phyloP scores from a whole-genome alignment of 768 basidiomycete genomes.

The Russula brevipes region DNA sequence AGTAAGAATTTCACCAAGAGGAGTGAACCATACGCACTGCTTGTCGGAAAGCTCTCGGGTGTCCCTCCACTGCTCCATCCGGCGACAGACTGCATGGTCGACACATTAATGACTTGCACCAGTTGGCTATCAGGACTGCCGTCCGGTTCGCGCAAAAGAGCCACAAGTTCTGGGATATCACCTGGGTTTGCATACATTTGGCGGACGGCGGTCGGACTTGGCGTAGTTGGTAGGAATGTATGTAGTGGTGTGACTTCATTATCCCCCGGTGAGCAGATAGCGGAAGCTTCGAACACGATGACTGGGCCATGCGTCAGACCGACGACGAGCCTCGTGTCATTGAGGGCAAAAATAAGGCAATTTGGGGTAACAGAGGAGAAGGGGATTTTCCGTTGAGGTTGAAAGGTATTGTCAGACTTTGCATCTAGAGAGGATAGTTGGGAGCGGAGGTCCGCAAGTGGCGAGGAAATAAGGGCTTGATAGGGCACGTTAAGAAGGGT shows the following conservation, averaged over 20 bases:
- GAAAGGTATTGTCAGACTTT: slow-evolving; percentile 40
- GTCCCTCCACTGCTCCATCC: slow-evolving; percentile 52
- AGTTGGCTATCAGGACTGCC: slow-evolving; percentile 33
- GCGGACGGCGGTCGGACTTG: slow-evolving; percentile 37
- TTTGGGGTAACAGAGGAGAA: slow-evolving; percentile 46
- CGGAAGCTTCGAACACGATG: slow-evolving; percentile 52
- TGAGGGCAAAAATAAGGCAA: slow-evolving; percentile 50
- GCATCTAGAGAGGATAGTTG: slow-evolving; percentile 43
- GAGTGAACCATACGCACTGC: slow-evolving; percentile 44
- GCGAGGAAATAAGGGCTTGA: slow-evolving; percentile 57
- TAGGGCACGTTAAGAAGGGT: background rate
- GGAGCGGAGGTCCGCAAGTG: slow-evolving; percentile 55
- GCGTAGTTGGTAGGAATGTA: slow-evolving; percentile 40
- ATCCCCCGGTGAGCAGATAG: slow-evolving; percentile 44
- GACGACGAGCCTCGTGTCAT: slow-evolving; percentile 57
- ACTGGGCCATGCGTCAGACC: slow-evolving; percentile 56
- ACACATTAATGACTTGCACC: slow-evolving; percentile 58
- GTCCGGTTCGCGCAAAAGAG: slow-evolving; percentile 45
- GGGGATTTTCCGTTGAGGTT: slow-evolving; percentile 47
- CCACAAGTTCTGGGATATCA: slow-evolving; percentile 52
- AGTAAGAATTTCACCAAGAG: slow-evolving; percentile 8
- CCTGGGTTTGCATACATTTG: slow-evolving; percentile 66
- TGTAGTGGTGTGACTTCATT: slow-evolving; percentile 45
- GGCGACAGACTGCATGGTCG: slow-evolving; percentile 41
- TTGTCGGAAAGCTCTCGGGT: slow-evolving; percentile 48